Conservation (phyloP, 305 asterid genomes). For the Fraxinus sp. region DNA sequence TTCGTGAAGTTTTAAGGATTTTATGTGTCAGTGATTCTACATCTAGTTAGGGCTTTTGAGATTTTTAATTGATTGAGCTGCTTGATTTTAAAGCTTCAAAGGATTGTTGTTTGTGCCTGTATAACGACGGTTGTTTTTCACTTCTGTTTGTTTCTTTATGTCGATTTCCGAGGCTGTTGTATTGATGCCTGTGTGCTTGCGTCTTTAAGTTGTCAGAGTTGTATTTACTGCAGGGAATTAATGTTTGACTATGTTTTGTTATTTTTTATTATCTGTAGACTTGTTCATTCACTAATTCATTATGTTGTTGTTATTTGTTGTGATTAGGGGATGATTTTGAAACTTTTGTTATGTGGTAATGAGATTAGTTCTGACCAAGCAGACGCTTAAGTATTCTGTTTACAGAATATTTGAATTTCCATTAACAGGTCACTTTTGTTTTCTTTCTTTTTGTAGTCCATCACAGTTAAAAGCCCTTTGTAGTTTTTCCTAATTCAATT, state of each 20-base stretch:
- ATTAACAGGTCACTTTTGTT: not conserved
- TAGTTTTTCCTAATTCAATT: not conserved
- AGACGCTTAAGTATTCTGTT: not conserved
- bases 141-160: not conserved
- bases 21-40: not conserved
- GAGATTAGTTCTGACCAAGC: not conserved
- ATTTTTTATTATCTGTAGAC: not conserved
- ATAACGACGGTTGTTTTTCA: not conserved
- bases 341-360: not conserved
- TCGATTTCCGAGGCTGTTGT: not conserved
- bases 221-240: not conserved
- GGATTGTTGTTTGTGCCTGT: not conserved
- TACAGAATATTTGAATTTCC: not conserved
- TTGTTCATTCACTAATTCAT: not conserved
- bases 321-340: not conserved
- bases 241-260: not conserved
- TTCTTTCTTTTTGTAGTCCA: not conserved
- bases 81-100: not conserved
- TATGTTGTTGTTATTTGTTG: not conserved
- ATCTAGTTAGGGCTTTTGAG: constrained; percentile 1
- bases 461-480: not conserved
- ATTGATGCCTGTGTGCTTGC: not conserved
- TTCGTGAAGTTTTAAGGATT: not conserved
- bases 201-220: not conserved
- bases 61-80: not conserved